These are phyloP conservation scores for Saturnispora dispora DNA, from an alignment of 805 yeast species.

Conservation along the genomic window DNA sequence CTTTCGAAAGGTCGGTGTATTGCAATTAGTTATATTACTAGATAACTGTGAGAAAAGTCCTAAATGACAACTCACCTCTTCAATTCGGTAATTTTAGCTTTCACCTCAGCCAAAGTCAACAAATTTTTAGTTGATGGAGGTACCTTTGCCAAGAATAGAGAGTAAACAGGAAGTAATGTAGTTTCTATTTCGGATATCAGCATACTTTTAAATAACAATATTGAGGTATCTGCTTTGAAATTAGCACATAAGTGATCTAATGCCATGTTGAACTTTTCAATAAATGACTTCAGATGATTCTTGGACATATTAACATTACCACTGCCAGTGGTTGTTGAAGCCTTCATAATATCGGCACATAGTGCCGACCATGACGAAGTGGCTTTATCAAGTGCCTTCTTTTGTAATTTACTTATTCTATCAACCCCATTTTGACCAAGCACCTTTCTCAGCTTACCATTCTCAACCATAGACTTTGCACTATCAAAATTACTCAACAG, in stretches of 20 bases:
- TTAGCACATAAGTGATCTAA: slow-evolving; percentile 69
- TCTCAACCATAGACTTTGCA: slow-evolving; percentile 63
- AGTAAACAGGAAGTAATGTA: slow-evolving; percentile 68
- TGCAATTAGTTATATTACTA: too few species aligned
- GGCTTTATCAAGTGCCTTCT: slow-evolving; percentile 63
- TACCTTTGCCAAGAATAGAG: slow-evolving; percentile 74
- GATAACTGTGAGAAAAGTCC: too few species aligned
- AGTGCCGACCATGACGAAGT: slow-evolving; percentile 73
- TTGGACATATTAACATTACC: slow-evolving; percentile 43
- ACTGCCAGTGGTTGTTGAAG: slow-evolving; percentile 52
- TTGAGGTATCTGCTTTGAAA: slow-evolving; percentile 41
- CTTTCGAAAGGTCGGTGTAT: too few species aligned
- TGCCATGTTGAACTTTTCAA: slow-evolving; percentile 60
- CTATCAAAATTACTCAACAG: slow-evolving; percentile 62
- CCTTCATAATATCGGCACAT: slow-evolving; percentile 70
- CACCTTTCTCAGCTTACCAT: slow-evolving; percentile 34
- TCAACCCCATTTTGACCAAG: slow-evolving; percentile 53
- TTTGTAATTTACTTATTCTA: slow-evolving; percentile 59
- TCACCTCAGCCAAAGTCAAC: slow-evolving; percentile 5
- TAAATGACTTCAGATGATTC: slow-evolving; percentile 66
- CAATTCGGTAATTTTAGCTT: slow-evolving; percentile 1
- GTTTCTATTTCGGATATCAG: slow-evolving; percentile 68
- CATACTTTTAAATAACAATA: slow-evolving; percentile 40
- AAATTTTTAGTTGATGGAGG: slow-evolving; percentile 59
- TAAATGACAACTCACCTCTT: not conserved